Conservation (phyloP, 208 protist genomes). For the Wallacemonas sp. region DNA sequence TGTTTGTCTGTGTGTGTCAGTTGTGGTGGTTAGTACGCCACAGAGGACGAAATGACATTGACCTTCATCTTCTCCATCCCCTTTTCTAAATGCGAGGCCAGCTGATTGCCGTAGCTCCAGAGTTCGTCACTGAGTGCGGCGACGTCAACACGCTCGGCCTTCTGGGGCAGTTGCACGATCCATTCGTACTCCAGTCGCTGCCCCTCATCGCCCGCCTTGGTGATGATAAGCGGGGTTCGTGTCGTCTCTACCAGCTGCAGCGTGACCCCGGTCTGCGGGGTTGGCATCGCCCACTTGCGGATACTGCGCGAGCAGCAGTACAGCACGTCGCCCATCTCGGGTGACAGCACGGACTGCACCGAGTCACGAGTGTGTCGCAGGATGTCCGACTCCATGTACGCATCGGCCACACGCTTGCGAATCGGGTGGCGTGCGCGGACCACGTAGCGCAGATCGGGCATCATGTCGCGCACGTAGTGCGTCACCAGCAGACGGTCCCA, state of each 20-base stretch:
- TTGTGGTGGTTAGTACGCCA: constrained; percentile 54
- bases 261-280: constrained; percentile 40
- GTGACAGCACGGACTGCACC: constrained; percentile 83
- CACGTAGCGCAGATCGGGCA: constrained; percentile 86
- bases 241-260: constrained; percentile 86
- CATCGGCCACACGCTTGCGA: constrained; percentile 81
- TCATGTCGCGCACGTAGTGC: constrained; percentile 82
- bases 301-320: constrained; percentile 89
- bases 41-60: constrained; percentile 69
- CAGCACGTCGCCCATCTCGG: constrained; percentile 85
- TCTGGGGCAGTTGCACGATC: constrained; percentile 78
- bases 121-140: constrained; percentile 62
- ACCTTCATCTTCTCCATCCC: constrained; percentile 85
- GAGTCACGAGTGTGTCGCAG: constrained; percentile 83
- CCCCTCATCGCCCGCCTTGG: constrained; percentile 77
- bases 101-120: constrained; percentile 71
- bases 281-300: constrained; percentile 74
- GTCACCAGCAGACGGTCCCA: constrained; percentile 88
- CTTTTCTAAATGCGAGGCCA: constrained; percentile 65
- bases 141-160: constrained; percentile 71
- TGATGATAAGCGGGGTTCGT: constrained; percentile 91
- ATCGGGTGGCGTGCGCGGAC: constrained; percentile 84
- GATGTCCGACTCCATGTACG: constrained; percentile 78
- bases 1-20: neutral
- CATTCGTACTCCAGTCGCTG: constrained; percentile 89